A percentile compares a stretch with the other conserved stretches of the same genome.
Conservation (phyloP, 2,329 filamentous ascomycete species). For the Mariannaea sp. region DNA sequence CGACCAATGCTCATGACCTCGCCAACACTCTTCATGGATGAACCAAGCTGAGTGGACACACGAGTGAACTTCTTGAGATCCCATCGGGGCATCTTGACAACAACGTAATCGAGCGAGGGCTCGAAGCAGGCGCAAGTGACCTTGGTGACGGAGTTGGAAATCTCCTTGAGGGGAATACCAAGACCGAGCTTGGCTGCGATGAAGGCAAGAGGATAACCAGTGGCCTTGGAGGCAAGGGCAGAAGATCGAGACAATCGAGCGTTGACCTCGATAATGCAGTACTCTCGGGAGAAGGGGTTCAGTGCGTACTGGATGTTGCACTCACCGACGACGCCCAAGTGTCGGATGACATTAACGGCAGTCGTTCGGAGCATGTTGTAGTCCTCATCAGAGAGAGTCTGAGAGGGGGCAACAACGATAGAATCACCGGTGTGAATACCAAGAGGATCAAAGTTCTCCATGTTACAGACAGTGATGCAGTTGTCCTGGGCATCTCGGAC, state of each 20-base stretch:
- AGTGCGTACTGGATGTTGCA: conserved; percentile 99
- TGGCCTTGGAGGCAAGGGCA: conserved; percentile 94
- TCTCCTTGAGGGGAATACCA: conserved; percentile 92
- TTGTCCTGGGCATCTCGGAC: conserved; percentile 95
- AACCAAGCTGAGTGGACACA: conserved; percentile 93
- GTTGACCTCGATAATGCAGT: conserved; percentile 99
- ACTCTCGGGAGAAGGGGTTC: conserved; percentile 93
- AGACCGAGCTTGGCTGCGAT: conserved; percentile 96
- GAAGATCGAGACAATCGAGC: conserved; percentile 94
- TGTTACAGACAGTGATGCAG: conserved; percentile 99
- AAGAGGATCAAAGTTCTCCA: conserved; percentile 99
- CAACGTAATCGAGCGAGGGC: conserved; percentile 95
- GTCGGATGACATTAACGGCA: conserved; percentile 94
- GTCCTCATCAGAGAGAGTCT: conserved; percentile 95
- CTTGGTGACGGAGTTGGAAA: conserved; percentile 94
- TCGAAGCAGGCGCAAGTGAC: conserved; percentile 97
- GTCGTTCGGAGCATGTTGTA: conserved; percentile 99
- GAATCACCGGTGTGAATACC: conserved; percentile 98
- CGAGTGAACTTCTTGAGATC: conserved; percentile 98
- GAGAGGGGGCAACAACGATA: conserved; percentile 95
- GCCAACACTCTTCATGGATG: conserved; percentile 99
- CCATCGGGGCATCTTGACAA: conserved; percentile 99
- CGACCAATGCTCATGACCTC: conserved; percentile 98
- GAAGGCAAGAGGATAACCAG: conserved; percentile 93
- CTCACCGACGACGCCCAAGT: conserved; percentile 95